These are phyloP conservation scores for Lactarius deliciosus DNA, from an alignment of 768 basidiomycete genomes.

Conservation along the genomic window DNA sequence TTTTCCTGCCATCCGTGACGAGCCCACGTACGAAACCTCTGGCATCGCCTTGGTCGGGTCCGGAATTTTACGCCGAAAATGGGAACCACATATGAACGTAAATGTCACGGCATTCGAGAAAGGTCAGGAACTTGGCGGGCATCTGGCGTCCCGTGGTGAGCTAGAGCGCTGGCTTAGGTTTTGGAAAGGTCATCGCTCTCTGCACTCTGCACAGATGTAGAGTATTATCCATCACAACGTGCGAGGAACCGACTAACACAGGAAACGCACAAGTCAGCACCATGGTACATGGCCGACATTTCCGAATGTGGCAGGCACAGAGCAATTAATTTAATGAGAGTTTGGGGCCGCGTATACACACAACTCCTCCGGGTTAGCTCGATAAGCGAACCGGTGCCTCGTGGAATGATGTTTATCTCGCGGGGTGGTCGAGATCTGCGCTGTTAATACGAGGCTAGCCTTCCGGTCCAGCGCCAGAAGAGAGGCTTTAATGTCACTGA, in stretches of 20 bases:
- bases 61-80: background rate
- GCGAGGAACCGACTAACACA: background rate
- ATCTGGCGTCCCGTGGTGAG: background rate
- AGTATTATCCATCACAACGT: background rate
- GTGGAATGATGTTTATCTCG: conserved; percentile 4
- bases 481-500: background rate
- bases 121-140: background rate
- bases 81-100: background rate
- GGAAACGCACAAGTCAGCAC: background rate
- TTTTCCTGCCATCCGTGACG: background rate
- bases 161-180: background rate
- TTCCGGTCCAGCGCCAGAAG: background rate
- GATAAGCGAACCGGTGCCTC: conserved; percentile 15
- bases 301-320: background rate
- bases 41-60: background rate
- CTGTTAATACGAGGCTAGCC: background rate
- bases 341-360: background rate
- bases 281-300: background rate
- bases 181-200: background rate
- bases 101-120: background rate
- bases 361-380: background rate
- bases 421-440: conserved; percentile 17
- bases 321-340: background rate
- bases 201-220: background rate
- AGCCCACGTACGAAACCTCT: background rate